Percentiles rank a stretch among this genome's conserved stretches.
These are phyloP conservation scores for Haematococcus lacustris DNA, from an alignment of 139 green algal species.

Conservation along the genomic window DNA sequence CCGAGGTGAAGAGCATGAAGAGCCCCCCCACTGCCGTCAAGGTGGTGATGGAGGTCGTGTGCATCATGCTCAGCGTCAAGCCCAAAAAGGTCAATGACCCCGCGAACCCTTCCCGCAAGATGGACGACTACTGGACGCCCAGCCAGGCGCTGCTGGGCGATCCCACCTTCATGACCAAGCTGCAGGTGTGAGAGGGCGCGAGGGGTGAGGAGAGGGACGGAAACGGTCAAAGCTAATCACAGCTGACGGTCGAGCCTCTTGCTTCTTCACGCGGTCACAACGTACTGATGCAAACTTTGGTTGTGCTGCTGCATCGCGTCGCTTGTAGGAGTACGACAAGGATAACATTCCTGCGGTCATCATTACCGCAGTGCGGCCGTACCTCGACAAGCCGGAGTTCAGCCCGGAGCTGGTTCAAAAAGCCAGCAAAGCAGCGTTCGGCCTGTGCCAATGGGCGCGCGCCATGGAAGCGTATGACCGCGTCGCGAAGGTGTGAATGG, in stretches of 20 bases:
- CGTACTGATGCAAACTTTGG: too few relatives aligned
- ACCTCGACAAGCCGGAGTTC: slow-evolving; percentile 49
- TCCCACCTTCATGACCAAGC: slow-evolving; percentile 40
- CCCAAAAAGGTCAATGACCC: slow-evolving; percentile 55
- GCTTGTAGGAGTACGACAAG: slow-evolving; percentile 58
- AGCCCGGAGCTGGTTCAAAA: slow-evolving; percentile 43
- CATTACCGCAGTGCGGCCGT: slow-evolving; percentile 37
- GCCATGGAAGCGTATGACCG: slow-evolving; percentile 75
- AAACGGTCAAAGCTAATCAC: too few relatives aligned
- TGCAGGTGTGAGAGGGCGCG: too few relatives aligned
- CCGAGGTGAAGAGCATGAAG: slow-evolving; percentile 48
- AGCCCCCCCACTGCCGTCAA: slow-evolving; percentile 74
- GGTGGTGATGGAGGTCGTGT: slow-evolving; percentile 70
- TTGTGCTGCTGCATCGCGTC: too few relatives aligned
- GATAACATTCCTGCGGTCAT: slow-evolving; percentile 52
- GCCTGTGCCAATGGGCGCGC: slow-evolving; percentile 67
- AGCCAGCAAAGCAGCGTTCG: slow-evolving; percentile 57
- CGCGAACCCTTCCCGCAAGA: slow-evolving; percentile 32
- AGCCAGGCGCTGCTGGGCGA: slow-evolving; percentile 38
- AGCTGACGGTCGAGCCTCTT: too few relatives aligned
- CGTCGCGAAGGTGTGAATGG: slow-evolving; percentile 13
- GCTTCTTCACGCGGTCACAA: too few relatives aligned
- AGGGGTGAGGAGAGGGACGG: too few relatives aligned
- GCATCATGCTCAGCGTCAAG: slow-evolving; percentile 63
- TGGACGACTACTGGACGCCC: slow-evolving; percentile 71